These are phyloP conservation scores for Talaromyces sp. DNA, from an alignment of 2,329 filamentous ascomycete species.

Conservation along the genomic window DNA sequence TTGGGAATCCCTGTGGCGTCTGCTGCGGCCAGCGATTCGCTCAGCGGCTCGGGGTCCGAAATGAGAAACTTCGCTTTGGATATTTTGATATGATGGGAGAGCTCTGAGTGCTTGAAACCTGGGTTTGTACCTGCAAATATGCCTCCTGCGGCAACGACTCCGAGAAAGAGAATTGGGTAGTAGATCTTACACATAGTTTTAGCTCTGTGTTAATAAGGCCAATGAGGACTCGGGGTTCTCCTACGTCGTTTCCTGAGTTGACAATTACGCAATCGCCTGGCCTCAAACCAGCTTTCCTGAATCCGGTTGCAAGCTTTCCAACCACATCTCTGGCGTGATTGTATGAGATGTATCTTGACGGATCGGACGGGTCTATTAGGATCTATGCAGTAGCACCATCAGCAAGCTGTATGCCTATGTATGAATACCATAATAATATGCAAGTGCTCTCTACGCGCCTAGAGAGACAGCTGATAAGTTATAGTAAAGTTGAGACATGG, in stretches of 20 bases:
- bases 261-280: background rate
- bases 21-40: constrained; percentile 34
- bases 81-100: constrained; percentile 46
- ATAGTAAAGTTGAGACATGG: too few relatives aligned
- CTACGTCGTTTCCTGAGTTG: background rate
- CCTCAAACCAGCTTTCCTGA: background rate
- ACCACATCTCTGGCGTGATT: background rate
- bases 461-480: too few relatives aligned
- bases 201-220: too few relatives aligned
- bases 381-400: background rate
- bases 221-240: background rate
- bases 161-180: constrained; percentile 48
- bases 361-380: background rate
- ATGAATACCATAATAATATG: background rate
- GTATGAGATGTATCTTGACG: background rate
- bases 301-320: background rate
- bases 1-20: constrained; percentile 38
- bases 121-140: constrained; percentile 49
- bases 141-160: constrained; percentile 45
- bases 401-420: background rate
- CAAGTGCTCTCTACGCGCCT: too few relatives aligned
- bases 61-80: constrained; percentile 45
- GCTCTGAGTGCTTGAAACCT: constrained; percentile 42
- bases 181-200: constrained; percentile 32
- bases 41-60: constrained; percentile 42